Evolutionary conservation across 495 filamentous ascomycete species (phyloP).

Genomic region (Evansstolkia leycettana): DNA sequence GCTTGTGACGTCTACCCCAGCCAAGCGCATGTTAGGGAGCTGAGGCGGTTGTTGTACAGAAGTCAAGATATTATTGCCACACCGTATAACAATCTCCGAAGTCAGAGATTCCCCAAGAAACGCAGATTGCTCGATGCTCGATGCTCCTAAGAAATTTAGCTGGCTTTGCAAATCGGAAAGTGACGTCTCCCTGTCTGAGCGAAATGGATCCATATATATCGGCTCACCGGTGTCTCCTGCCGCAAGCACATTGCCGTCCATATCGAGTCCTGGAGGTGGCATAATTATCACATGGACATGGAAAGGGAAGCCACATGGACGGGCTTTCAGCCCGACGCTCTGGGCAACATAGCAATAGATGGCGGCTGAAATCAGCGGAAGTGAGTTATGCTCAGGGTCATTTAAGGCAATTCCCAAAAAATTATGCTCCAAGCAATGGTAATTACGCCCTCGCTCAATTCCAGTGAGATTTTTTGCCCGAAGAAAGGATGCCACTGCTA

Average conservation of each 20-base stretch:
- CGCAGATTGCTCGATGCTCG: slow-evolving; percentile 33
- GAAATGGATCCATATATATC: slow-evolving; percentile 81
- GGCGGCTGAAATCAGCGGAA: slow-evolving; percentile 68
- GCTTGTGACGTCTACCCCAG: slow-evolving; percentile 43
- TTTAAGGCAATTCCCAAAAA: slow-evolving; percentile 62
- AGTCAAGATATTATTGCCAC: slow-evolving; percentile 67
- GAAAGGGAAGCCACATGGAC: slow-evolving; percentile 62
- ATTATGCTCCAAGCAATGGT: slow-evolving; percentile 71
- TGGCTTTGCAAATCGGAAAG: slow-evolving; percentile 43
- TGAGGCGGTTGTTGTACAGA: slow-evolving; percentile 35
- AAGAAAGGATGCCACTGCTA: slow-evolving; percentile 54
- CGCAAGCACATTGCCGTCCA: slow-evolving; percentile 47
- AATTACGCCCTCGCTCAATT: slow-evolving; percentile 47
- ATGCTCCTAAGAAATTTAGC: slow-evolving; percentile 50
- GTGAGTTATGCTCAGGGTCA: slow-evolving; percentile 50
- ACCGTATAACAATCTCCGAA: slow-evolving; percentile 59
- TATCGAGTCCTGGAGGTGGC: slow-evolving; percentile 42
- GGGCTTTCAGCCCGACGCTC: slow-evolving; percentile 55
- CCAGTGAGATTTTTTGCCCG: slow-evolving; percentile 54
- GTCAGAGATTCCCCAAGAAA: slow-evolving; percentile 49
- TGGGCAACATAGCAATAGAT: slow-evolving; percentile 58
- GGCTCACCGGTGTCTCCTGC: slow-evolving; percentile 28
- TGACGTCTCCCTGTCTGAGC: slow-evolving; percentile 52
- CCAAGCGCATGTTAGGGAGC: slow-evolving; percentile 6
- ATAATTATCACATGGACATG: slow-evolving; percentile 68